phyloP scores from a whole-genome alignment of 495 filamentous ascomycete species.

The Podospora comata region DNA sequence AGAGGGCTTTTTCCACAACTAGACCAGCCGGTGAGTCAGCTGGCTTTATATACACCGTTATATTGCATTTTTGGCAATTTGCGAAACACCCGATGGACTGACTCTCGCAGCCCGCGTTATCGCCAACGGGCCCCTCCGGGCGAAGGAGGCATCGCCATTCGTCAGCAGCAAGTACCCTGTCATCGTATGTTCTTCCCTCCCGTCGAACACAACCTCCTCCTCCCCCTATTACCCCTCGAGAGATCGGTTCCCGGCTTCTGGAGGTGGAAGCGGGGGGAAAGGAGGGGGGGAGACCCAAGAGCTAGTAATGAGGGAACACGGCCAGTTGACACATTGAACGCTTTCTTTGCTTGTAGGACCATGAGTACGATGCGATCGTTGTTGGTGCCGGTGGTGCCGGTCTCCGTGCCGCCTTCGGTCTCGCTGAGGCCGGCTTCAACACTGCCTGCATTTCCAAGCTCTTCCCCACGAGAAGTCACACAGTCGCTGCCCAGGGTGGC shows the following conservation, averaged over 20 bases:
- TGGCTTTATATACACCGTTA: neutral
- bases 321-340: constrained; percentile 25
- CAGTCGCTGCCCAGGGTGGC: constrained; percentile 89
- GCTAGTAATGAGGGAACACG: constrained; percentile 9
- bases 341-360: constrained; percentile 40
- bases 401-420: constrained; percentile 90
- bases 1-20: constrained; percentile 80
- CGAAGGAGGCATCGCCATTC: constrained; percentile 83
- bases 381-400: constrained; percentile 93
- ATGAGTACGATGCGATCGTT: constrained; percentile 76
- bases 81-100: constrained; percentile 8
- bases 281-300: neutral
- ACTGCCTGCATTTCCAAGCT: constrained; percentile 98
- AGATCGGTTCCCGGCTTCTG: neutral
- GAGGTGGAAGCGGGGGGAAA: neutral
- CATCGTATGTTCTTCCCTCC: constrained; percentile 61
- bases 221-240: neutral
- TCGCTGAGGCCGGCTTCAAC: constrained; percentile 97
- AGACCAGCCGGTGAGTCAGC: constrained; percentile 65
- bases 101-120: constrained; percentile 61
- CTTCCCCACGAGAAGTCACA: constrained; percentile 93
- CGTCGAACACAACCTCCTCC: neutral
- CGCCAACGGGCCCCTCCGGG: constrained; percentile 76
- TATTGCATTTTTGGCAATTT: neutral
- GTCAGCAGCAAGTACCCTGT: constrained; percentile 85